phyloP scores from a whole-genome alignment of 1,284 basidiomycete genomes.

The Cutaneotrichosporon sp. region DNA sequence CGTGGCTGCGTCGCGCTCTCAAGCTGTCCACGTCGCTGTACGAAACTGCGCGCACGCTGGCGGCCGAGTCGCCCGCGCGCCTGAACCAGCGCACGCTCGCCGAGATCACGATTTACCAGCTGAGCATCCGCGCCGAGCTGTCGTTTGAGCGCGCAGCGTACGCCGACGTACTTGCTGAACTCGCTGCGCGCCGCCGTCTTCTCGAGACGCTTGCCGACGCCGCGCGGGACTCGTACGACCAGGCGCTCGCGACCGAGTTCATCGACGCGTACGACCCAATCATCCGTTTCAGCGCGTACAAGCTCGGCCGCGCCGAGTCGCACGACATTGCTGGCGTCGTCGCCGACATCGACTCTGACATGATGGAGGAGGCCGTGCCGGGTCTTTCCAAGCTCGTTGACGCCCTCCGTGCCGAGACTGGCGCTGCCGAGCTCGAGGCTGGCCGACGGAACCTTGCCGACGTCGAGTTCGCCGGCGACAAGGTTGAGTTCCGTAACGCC shows the following conservation, averaged over 20 bases:
- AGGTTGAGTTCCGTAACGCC: constrained; percentile 79
- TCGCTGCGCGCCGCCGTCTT: constrained; percentile 65
- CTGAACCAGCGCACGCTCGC: constrained; percentile 34
- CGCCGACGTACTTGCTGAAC: constrained; percentile 69
- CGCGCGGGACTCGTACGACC: constrained; percentile 62
- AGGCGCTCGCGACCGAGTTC: constrained; percentile 80
- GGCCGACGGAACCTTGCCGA: constrained; percentile 57
- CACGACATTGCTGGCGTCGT: constrained; percentile 80
- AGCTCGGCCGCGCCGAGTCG: constrained; percentile 60
- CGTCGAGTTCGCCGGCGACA: constrained; percentile 73
- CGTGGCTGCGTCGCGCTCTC: constrained; percentile 75
- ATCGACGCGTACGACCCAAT: constrained; percentile 84
- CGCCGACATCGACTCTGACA: constrained; percentile 59
- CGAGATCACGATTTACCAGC: constrained; percentile 48
- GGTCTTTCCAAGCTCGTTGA: constrained; percentile 30
- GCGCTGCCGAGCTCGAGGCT: constrained; percentile 52
- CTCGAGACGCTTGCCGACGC: constrained; percentile 65
- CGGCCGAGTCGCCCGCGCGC: constrained; percentile 4
- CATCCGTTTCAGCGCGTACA: constrained; percentile 87
- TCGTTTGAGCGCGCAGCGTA: constrained; percentile 59
- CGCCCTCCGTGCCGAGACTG: constrained; percentile 30
- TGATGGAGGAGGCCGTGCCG: constrained; percentile 54
- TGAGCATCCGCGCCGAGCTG: constrained; percentile 46
- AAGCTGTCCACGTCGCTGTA: constrained; percentile 74
- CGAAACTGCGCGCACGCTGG: constrained; percentile 64